Percentiles rank a stretch among this genome's conserved stretches.
Evolutionary conservation across 768 basidiomycete genomes (phyloP).

Genomic region (Mycena amicta): DNA sequence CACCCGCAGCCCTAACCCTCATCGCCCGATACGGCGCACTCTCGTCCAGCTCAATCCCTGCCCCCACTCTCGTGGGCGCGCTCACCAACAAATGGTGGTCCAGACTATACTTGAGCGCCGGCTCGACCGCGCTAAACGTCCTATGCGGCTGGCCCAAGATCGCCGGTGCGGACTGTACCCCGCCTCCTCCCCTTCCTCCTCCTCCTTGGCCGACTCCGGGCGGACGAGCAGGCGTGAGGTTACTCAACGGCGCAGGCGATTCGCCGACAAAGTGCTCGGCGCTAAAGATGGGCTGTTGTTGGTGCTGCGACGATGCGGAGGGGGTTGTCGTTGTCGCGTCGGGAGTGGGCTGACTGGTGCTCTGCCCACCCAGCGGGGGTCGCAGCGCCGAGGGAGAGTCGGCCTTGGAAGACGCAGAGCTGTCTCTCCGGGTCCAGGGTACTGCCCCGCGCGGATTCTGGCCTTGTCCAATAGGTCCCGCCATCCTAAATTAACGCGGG

Average conservation of each 20-base stretch:
- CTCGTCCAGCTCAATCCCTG: slow-evolving; percentile 33
- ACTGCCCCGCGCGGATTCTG: too few species aligned
- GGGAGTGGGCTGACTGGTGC: too few species aligned
- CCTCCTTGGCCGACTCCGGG: too few species aligned
- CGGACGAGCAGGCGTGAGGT: slow-evolving; percentile 11
- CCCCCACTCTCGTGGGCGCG: background rate
- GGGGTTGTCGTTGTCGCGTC: too few species aligned
- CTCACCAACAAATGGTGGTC: slow-evolving; percentile 24
- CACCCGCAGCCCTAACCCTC: slow-evolving; percentile 5
- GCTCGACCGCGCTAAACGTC: slow-evolving; percentile 31
- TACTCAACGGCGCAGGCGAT: slow-evolving; percentile 2
- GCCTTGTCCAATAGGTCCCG: slow-evolving; percentile 58
- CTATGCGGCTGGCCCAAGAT: slow-evolving; percentile 44
- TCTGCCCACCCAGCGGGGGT: too few species aligned
- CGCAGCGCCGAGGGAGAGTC: too few species aligned
- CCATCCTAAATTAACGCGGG: too few species aligned
- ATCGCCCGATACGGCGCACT: slow-evolving; percentile 28
- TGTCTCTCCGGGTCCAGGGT: slow-evolving; percentile 43
- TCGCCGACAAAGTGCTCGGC: slow-evolving; percentile 8
- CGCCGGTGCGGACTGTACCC: slow-evolving; percentile 53
- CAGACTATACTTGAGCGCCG: slow-evolving; percentile 33
- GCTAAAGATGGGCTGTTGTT: slow-evolving; percentile 4
- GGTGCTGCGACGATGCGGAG: too few species aligned
- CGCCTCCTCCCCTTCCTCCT: too few species aligned
- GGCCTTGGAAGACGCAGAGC: too few species aligned